phyloP scores from a whole-genome alignment of 1,284 basidiomycete species.

The Papiliotrema fonsecae region DNA sequence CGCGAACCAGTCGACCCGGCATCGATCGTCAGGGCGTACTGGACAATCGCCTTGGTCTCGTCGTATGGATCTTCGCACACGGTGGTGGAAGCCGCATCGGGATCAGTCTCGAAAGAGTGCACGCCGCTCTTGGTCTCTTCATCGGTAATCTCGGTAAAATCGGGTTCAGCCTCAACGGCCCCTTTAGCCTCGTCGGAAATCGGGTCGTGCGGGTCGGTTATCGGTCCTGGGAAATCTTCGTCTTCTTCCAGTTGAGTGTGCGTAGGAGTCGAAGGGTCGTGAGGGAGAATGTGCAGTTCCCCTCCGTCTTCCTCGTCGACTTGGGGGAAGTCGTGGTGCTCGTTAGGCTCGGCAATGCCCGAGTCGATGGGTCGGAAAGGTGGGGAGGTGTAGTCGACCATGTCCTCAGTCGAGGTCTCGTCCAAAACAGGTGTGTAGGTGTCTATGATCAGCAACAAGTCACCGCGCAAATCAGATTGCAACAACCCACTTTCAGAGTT shows the following conservation, averaged over 20 bases:
- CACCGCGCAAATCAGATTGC: neutral
- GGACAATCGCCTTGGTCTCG: constrained; percentile 58
- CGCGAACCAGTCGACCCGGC: constrained; percentile 95
- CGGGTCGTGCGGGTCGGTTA: constrained; percentile 25
- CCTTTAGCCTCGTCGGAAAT: constrained; percentile 19
- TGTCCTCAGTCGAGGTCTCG: constrained; percentile 18
- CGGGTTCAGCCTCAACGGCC: constrained; percentile 20
- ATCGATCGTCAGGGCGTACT: constrained; percentile 96
- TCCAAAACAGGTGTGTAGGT: constrained; percentile 35
- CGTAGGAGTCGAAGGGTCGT: constrained; percentile 25
- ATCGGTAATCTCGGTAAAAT: constrained; percentile 34
- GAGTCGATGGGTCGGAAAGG: constrained; percentile 38
- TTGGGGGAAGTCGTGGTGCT: too few species aligned
- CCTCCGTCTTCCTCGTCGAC: constrained; percentile 24
- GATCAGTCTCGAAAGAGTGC: constrained; percentile 44
- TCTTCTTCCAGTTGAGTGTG: constrained; percentile 5
- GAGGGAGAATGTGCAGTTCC: constrained; percentile 23
- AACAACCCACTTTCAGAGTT: constrained; percentile 17
- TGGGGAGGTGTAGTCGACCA: constrained; percentile 37
- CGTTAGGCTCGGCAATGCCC: constrained; percentile 15
- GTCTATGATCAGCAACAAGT: constrained; percentile 16
- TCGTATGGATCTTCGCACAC: constrained; percentile 60
- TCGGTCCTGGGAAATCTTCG: constrained; percentile 7
- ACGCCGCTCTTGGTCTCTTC: constrained; percentile 12
- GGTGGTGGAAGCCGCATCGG: constrained; percentile 36